These are phyloP conservation scores for Kazachstania sp. DNA, from an alignment of 1,139 yeast species.

Conservation along the genomic window DNA sequence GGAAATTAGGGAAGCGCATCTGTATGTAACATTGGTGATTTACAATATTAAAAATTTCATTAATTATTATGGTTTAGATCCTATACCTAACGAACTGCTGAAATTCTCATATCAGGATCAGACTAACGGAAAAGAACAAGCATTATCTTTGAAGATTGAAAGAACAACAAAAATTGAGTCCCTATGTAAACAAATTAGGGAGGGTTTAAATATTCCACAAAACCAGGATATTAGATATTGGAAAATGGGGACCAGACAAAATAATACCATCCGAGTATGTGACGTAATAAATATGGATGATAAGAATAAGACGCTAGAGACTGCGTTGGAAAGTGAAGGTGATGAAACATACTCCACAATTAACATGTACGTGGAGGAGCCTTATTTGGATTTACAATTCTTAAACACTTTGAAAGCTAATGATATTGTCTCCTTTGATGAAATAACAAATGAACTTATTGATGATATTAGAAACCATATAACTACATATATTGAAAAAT, in stretches of 20 bases:
- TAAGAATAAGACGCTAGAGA: constrained; percentile 36
- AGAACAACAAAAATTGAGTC: constrained; percentile 49
- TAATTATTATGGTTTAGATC: constrained; percentile 65
- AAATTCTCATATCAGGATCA: constrained; percentile 42
- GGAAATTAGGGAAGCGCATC: constrained; percentile 71
- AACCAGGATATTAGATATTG: constrained; percentile 47
- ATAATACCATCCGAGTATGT: constrained; percentile 64
- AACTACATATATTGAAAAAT: constrained; percentile 1
- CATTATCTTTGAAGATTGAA: constrained; percentile 45
- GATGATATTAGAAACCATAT: constrained; percentile 17
- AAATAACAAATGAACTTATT: constrained; percentile 16
- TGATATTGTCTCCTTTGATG: constrained; percentile 4
- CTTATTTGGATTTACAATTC: constrained; percentile 24
- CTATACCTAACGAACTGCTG: constrained; percentile 49
- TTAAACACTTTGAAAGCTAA: constrained; percentile 12
- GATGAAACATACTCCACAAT: constrained; percentile 17
- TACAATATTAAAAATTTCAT: constrained; percentile 46
- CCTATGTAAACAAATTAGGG: constrained; percentile 44
- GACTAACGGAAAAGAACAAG: constrained; percentile 42
- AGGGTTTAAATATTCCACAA: constrained; percentile 35
- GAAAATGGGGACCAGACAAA: constrained; percentile 60
- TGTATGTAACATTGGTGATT: constrained; percentile 55
- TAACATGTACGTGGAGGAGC: constrained; percentile 29
- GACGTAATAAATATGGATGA: constrained; percentile 26
- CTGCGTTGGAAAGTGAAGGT: constrained; percentile 35